phyloP scores from a whole-genome alignment of 2,329 filamentous ascomycete species.

The Cephalotrichum gorgonifer region DNA sequence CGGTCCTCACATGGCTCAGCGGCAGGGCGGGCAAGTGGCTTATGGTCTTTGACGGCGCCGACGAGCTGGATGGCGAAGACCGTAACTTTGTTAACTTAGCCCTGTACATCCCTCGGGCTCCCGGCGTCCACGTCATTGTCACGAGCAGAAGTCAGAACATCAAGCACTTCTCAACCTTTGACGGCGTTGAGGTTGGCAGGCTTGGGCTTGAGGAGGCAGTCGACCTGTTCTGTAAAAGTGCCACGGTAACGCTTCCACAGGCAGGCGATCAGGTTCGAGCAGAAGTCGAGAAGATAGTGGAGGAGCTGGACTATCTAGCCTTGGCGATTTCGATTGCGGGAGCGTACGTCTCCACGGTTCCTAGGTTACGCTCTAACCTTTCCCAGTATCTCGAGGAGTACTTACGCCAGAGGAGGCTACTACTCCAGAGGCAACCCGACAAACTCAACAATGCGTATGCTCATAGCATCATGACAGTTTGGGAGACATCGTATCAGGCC shows the following conservation, averaged over 20 bases:
- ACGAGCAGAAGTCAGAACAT: not conserved
- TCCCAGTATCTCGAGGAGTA: constrained; percentile 5
- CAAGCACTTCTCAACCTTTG: not conserved
- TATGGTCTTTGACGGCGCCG: not conserved
- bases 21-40: not conserved
- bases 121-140: not conserved
- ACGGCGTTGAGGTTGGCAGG: not conserved
- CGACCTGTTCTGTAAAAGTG: not conserved
- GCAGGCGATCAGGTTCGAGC: too few relatives aligned
- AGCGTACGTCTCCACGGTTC: constrained; percentile 2
- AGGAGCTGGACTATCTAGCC: too few relatives aligned
- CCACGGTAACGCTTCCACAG: not conserved
- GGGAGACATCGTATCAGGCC: not conserved
- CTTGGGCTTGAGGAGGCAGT: not conserved
- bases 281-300: too few relatives aligned
- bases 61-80: not conserved
- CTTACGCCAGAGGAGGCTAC: not conserved
- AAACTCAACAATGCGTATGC: not conserved
- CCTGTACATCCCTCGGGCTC: not conserved
- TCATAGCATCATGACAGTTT: not conserved
- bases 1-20: not conserved
- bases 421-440: not conserved
- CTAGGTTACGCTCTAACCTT: constrained; percentile 3
- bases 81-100: not conserved
- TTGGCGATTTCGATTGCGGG: constrained; percentile 7